A percentile compares a stretch with the other conserved stretches of the same genome.
Conservation (phyloP, 305 asterid species). For the Fraxinus angustifolia region DNA sequence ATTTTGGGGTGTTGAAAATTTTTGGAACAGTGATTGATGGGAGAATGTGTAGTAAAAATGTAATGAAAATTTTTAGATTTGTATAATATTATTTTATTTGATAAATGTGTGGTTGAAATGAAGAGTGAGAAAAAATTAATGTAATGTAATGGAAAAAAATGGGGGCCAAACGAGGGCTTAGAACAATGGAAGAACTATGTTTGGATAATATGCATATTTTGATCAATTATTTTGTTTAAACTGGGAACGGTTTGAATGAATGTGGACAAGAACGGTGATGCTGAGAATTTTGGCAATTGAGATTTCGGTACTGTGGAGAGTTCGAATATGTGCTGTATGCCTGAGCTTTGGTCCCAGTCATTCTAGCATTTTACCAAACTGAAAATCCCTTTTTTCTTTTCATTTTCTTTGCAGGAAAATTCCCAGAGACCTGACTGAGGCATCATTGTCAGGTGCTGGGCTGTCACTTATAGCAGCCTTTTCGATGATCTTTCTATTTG, state of each 20-base stretch:
- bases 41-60: too few species aligned
- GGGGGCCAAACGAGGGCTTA: too few species aligned
- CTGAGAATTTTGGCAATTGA: not conserved
- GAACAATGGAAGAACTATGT: not conserved
- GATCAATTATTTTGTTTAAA: not conserved
- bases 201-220: not conserved
- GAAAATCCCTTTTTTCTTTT: not conserved
- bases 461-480: constrained; percentile 83
- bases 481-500: constrained; percentile 77
- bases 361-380: constrained; percentile 4
- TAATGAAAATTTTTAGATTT: too few species aligned
- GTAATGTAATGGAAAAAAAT: too few species aligned
- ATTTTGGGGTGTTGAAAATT: too few species aligned
- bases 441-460: constrained; percentile 97
- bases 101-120: too few species aligned
- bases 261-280: not conserved
- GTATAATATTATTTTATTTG: too few species aligned
- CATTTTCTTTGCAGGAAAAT: constrained; percentile 63
- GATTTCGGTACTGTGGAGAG: not conserved
- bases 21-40: too few species aligned
- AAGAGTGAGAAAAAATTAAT: too few species aligned
- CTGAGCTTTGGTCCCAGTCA: not conserved
- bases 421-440: constrained; percentile 93
- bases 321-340: not conserved
- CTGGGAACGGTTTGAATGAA: not conserved